Evolutionary conservation across 208 protist genomes (phyloP).

Genomic region (Acanthamoeba sp.): DNA sequence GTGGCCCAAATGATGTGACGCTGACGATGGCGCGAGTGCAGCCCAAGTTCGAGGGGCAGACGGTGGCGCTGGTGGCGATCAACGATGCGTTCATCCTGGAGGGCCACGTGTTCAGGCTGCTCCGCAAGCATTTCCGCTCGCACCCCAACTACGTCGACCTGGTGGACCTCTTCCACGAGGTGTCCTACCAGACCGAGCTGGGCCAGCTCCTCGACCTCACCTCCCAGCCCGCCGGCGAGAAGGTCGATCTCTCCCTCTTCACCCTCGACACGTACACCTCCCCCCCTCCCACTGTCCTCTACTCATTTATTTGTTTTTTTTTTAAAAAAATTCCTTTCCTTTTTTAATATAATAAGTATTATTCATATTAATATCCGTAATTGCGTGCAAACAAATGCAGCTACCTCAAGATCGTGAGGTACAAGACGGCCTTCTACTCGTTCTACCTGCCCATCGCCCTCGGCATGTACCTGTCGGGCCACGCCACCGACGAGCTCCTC

Average conservation of each 20-base stretch:
- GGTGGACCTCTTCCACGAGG: conserved; percentile 94
- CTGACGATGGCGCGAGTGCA: background rate
- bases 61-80: conserved; percentile 95
- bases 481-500: conserved; percentile 87
- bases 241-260: conserved; percentile 94
- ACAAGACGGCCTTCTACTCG: conserved; percentile 99
- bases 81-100: conserved; percentile 97
- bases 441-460: conserved; percentile 97
- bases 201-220: conserved; percentile 96
- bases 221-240: conserved; percentile 86
- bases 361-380: conserved; percentile 30
- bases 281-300: background rate
- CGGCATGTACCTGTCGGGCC: conserved; percentile 94
- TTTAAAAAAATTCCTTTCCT: background rate
- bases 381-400: conserved; percentile 81
- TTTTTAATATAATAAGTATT: too few relatives aligned
- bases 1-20: background rate
- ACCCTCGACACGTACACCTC: conserved; percentile 82
- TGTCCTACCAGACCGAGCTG: conserved; percentile 94
- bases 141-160: conserved; percentile 93
- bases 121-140: conserved; percentile 94
- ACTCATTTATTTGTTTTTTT: background rate
- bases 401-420: conserved; percentile 95
- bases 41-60: conserved; percentile 74
- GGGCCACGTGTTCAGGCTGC: conserved; percentile 93